Percentiles rank a stretch among this genome's conserved stretches.
Conservation (phyloP, 1,284 basidiomycete genomes). For the Tilletia horrida region DNA sequence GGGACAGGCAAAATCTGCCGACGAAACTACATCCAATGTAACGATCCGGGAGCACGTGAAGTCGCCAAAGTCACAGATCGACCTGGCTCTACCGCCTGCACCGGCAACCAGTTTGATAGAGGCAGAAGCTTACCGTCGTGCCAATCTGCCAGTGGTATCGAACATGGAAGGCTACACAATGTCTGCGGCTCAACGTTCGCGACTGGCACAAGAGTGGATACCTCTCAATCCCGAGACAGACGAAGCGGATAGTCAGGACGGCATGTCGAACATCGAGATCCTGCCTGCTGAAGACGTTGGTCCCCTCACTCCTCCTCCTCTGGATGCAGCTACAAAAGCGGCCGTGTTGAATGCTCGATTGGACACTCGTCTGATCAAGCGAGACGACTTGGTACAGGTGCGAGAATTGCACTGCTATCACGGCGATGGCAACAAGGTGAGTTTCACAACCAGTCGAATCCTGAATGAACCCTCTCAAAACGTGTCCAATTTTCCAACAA, state of each 20-base stretch:
- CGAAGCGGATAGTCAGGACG: background rate
- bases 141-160: background rate
- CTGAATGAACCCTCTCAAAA: background rate
- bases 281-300: too few species aligned
- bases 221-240: background rate
- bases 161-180: background rate
- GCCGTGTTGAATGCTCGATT: constrained; percentile 44
- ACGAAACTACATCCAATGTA: too few species aligned
- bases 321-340: constrained; percentile 27
- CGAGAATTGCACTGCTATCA: constrained; percentile 46
- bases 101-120: constrained; percentile 2
- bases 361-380: constrained; percentile 37
- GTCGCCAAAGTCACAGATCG: background rate
- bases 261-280: background rate
- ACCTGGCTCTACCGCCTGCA: background rate
- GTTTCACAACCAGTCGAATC: constrained; percentile 18
- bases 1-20: too few species aligned
- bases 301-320: background rate
- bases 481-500: background rate
- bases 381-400: constrained; percentile 48
- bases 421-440: constrained; percentile 48
- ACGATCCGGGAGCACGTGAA: background rate
- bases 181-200: background rate
- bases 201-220: background rate
- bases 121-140: background rate